phyloP scores from a whole-genome alignment of 108 stramenopile genomes.

The Phaeodactylum tricornutum region DNA sequence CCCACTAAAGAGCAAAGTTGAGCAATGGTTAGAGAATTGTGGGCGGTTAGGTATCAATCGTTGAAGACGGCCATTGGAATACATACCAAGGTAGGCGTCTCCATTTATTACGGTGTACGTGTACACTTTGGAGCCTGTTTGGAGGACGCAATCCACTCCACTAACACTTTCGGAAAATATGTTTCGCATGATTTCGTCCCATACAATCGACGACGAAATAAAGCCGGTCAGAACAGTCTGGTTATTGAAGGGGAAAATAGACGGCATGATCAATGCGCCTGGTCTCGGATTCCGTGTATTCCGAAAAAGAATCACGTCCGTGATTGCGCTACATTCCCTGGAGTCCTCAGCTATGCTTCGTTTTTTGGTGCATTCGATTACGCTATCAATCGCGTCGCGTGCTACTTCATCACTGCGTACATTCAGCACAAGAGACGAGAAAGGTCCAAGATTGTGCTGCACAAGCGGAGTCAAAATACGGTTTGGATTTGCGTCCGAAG shows the following conservation, averaged over 20 bases:
- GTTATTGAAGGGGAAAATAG: conserved; percentile 22
- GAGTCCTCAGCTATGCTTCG: not conserved
- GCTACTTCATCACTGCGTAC: not conserved
- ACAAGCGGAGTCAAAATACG: conserved; percentile 3
- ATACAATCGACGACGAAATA: not conserved
- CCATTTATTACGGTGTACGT: conserved; percentile 17
- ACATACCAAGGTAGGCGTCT: not conserved
- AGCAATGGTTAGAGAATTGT: no score
- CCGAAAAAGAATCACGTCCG: not conserved
- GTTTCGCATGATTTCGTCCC: conserved; percentile 3
- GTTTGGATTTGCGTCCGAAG: not conserved
- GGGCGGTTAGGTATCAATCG: no score
- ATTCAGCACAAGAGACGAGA: not conserved
- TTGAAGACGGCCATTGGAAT: no score
- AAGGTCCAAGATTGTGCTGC: not conserved
- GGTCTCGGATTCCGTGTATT: conserved; percentile 1
- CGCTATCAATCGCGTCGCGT: conserved; percentile 1
- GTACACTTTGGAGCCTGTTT: conserved; percentile 2
- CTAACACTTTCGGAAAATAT: conserved; percentile 14
- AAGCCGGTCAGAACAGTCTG: not conserved
- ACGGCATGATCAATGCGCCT: conserved; percentile 10
- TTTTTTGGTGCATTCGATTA: not conserved
- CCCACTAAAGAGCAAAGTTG: no score
- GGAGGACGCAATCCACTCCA: conserved; percentile 23
- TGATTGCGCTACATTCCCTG: not conserved